A percentile compares a stretch with the other conserved stretches of the same genome.
phyloP scores from a whole-genome alignment of 2,329 filamentous ascomycete genomes.

The Dichotomopilus funicola region DNA sequence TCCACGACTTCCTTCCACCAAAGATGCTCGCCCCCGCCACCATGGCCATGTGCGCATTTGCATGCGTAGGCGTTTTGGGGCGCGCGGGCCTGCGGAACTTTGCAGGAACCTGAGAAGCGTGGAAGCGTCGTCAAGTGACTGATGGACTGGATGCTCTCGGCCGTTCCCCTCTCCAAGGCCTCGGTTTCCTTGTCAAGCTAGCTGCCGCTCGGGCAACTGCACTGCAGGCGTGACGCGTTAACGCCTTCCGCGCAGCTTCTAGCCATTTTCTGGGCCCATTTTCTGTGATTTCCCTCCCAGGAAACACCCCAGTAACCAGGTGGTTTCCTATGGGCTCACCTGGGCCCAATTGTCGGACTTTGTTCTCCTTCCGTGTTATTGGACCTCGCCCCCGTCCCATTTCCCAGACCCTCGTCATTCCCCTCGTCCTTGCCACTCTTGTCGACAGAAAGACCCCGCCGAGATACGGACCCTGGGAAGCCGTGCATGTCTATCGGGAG shows the following conservation, averaged over 20 bases:
- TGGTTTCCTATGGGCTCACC: background rate
- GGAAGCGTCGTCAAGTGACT: background rate
- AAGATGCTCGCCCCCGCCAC: background rate
- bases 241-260: constrained; percentile 20
- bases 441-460: background rate
- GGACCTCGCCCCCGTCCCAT: background rate
- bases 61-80: too few relatives aligned
- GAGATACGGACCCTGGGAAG: background rate
- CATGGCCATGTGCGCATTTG: background rate
- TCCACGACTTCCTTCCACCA: background rate
- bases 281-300: too few relatives aligned
- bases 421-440: background rate
- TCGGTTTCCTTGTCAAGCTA: background rate
- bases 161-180: background rate
- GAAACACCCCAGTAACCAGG: background rate
- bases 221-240: background rate
- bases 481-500: background rate
- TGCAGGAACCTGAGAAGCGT: too few relatives aligned
- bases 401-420: background rate
- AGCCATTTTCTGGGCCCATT: constrained; percentile 16
- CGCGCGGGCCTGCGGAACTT: too few relatives aligned
- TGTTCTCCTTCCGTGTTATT: background rate
- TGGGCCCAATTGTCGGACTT: background rate
- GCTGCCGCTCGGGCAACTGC: background rate
- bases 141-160: background rate